Evolutionary conservation across 164 flowering plant genomes (phyloP), one percentile per base, ranked within the genome.

Genomic region (Nelumbo lutea): DNA sequence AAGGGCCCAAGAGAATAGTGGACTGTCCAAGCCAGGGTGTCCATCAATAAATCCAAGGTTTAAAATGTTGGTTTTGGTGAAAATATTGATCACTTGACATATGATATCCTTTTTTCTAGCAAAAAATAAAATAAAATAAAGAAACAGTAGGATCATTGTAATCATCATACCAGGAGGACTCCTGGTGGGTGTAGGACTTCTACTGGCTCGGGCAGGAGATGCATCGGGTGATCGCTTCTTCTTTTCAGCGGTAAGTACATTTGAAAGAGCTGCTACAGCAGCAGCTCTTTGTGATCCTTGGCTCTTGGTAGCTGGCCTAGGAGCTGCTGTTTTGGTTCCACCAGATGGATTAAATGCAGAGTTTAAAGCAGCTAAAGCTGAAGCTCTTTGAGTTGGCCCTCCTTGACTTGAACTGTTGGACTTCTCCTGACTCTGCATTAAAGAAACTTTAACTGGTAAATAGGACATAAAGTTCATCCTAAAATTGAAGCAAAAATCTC

Each of bases 251-350:
- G 91, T 92, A 58, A 95, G 94, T 74, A 91, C 96, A 13, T 73
- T 59, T 5, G 99, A 95, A 68, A 95, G 87, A 72, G 99, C 98
- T 71, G 99, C 98, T 53, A 95, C 90, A 42, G 99, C 99, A 75
- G 99, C 99, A 67, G 98, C 98, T 84, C 98, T 89, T 70, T 95
- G 98, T 67, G 98, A 88, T 46, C 94, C 98, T 64, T 76, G 87
- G 71, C 84, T 63, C 38, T 67, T 6, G 1, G 75, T 71, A 64
- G 84, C 70, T 66, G 86, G 68, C 78, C 75, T 86, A 15, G 84
- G 59, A 62, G 79, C 63, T 59, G 88, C 40, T 51, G 59, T 60
- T 80, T 76, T 90, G 39, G 74, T 46, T 62, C 72, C 83, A 51
- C 90, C 62, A 3, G 95, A 81, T 66, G 98, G 86, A 73, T 72